Evolutionary conservation across 345 rosid genomes (phyloP), one percentile per base, ranked within the genome.

Genomic region (Euphorbia pulcherrima): DNA sequence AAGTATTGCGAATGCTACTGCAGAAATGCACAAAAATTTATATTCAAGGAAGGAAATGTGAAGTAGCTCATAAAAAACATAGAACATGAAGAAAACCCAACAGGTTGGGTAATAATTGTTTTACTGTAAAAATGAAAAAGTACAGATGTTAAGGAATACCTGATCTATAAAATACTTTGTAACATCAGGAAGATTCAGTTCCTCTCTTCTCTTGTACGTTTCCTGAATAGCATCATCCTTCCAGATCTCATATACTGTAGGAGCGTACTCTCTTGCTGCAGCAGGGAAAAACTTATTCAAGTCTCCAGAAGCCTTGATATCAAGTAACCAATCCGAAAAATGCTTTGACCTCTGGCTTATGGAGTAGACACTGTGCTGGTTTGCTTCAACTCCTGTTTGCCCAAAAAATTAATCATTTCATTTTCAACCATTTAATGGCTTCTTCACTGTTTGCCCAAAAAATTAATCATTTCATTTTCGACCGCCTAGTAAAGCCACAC

Each of bases 281-380:
- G 90, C 90, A 69, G 88, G 90, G 76, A 86, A 86, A 78, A 77
- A 82, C n/a, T 82, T 75, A 77, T 86, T 86, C 72, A 86, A 71
- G 63, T 84, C 83, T 60, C 90, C 90, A 26, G 80, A 77, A 29
- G 86, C 85, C 83, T 82, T 77, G 27, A 81, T 78, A 55, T 84
- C 74, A 70, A 86, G 75, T 24, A 86, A 71, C 90, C 88, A 86
- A 68, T 86, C 88, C 47, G 90, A 82, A 65, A 86, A 85, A 75
- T 80, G 80, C 74, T 79, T 82, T 51, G 75, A 77, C 68, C 85
- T 82, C 64, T 67, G 85, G 68, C 78, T 79, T 35, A 86, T 74
- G 33, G 85, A 86, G 73, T 84, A 86, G 75, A 81, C 71, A 48
- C 85, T 81, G 27, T 68, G 78, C 68, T 72, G 72, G 30, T 56